These are phyloP conservation scores for Sporothrix schenckii DNA, from an alignment of 2,329 filamentous ascomycete species.

Conservation along the genomic window DNA sequence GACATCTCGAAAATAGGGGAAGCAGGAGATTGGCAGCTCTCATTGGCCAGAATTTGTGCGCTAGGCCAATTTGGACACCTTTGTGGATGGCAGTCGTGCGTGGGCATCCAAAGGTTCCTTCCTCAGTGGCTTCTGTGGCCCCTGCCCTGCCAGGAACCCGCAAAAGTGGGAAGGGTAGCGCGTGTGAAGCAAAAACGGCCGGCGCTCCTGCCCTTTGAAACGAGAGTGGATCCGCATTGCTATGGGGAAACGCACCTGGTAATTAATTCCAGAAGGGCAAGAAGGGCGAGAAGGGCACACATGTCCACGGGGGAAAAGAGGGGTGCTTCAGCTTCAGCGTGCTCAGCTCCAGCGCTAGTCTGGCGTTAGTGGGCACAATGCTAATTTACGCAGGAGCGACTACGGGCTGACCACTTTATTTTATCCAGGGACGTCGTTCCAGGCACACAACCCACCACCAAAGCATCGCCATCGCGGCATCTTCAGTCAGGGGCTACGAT, in stretches of 20 bases:
- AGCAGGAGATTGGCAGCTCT: not conserved
- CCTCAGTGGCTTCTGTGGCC: constrained; percentile 9
- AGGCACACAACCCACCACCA: constrained; percentile 2
- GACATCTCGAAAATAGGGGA: constrained; percentile 31
- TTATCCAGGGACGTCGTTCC: not conserved
- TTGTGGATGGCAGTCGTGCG: not conserved
- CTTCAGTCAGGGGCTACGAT: not conserved
- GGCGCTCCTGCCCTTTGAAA: constrained; percentile 31
- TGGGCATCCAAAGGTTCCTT: not conserved
- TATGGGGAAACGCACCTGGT: constrained; percentile 33
- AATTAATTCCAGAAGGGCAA: constrained; percentile 32
- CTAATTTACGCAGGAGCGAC: constrained; percentile 30
- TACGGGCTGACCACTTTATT: constrained; percentile 9
- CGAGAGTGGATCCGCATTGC: constrained; percentile 29
- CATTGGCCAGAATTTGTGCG: constrained; percentile 20
- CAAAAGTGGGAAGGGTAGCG: constrained; percentile 13
- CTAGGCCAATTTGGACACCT: constrained; percentile 22
- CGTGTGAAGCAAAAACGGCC: constrained; percentile 27
- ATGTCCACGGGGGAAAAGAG: not conserved
- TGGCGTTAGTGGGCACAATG: constrained; percentile 25
- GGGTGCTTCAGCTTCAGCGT: constrained; percentile 11
- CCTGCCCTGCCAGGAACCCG: constrained; percentile 24
- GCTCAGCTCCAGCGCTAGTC: constrained; percentile 18
- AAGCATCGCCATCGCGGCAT: not conserved
- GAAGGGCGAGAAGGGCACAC: not conserved